A percentile compares a stretch with the other conserved stretches of the same genome.
Conservation (phyloP, 2,329 filamentous ascomycete species). For the Aureobasidium sp. region DNA sequence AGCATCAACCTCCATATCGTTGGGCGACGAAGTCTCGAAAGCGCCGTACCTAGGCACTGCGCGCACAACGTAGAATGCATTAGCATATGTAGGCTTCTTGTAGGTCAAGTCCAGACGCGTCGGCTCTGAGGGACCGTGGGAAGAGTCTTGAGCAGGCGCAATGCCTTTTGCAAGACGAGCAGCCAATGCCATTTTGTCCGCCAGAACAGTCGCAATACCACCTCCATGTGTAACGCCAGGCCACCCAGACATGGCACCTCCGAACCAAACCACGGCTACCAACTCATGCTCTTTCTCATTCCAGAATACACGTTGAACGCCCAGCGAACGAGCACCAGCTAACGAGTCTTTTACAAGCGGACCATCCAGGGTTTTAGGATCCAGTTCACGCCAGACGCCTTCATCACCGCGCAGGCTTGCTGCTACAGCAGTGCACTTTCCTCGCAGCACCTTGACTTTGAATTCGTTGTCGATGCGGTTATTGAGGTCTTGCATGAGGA, state of each 20-base stretch:
- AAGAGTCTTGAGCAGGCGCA: background rate
- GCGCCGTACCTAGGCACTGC: conserved; percentile 32
- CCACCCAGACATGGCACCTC: conserved; percentile 60
- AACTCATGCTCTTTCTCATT: conserved; percentile 52
- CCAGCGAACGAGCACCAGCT: conserved; percentile 35
- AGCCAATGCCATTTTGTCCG: conserved; percentile 63
- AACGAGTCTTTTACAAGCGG: conserved; percentile 18
- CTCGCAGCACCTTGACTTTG: conserved; percentile 40
- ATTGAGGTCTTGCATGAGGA: conserved; percentile 37
- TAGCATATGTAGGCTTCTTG: conserved; percentile 51
- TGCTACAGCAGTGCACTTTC: conserved; percentile 34
- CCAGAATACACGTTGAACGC: conserved; percentile 56
- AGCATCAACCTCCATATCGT: conserved; percentile 42
- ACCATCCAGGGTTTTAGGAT: background rate
- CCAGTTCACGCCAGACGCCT: conserved; percentile 16
- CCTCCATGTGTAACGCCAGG: conserved; percentile 67
- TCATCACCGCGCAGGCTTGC: conserved; percentile 15
- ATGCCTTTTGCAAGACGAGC: conserved; percentile 42
- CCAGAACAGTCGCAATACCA: conserved; percentile 58
- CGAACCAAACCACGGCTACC: conserved; percentile 61
- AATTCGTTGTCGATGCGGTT: conserved; percentile 40
- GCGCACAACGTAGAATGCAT: conserved; percentile 57
- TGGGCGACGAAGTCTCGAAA: conserved; percentile 21
- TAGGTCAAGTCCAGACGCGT: conserved; percentile 50
- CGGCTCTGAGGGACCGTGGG: conserved; percentile 24